Evolutionary conservation across 805 yeast species (phyloP).

Genomic region (Zygosaccharomyces siamensis): DNA sequence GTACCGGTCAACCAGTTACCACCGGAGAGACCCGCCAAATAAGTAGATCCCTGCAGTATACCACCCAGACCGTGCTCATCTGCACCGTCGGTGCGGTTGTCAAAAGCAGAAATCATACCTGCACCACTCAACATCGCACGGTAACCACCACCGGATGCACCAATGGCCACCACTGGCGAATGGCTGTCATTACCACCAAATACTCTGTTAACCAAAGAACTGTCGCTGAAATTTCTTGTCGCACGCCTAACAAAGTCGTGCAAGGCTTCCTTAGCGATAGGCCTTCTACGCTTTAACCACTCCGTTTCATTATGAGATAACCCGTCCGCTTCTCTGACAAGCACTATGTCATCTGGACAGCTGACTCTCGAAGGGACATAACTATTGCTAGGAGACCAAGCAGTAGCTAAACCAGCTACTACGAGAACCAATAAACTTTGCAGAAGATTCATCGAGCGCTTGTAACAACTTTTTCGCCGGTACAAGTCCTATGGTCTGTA

Average conservation of each 20-base stretch:
- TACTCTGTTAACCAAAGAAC: slow-evolving; percentile 19
- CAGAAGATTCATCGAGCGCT: background rate
- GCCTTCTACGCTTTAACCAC: slow-evolving; percentile 50
- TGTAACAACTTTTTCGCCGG: background rate
- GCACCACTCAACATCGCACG: slow-evolving; percentile 86
- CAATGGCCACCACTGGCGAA: slow-evolving; percentile 46
- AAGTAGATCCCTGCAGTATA: slow-evolving; percentile 62
- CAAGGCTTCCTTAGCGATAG: slow-evolving; percentile 43
- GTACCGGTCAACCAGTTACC: slow-evolving; percentile 81
- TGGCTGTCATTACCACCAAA: slow-evolving; percentile 19
- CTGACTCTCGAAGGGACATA: slow-evolving; percentile 59
- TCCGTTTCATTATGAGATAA: slow-evolving; percentile 44
- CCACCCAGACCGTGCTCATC: slow-evolving; percentile 65
- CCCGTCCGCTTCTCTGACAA: slow-evolving; percentile 45
- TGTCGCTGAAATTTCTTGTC: slow-evolving; percentile 20
- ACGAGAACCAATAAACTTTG: slow-evolving; percentile 4
- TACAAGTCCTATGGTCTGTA: background rate
- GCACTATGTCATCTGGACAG: slow-evolving; percentile 44
- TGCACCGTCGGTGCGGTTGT: slow-evolving; percentile 59
- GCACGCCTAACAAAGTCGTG: slow-evolving; percentile 29
- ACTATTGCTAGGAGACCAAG: slow-evolving; percentile 53
- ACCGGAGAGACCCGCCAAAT: slow-evolving; percentile 76
- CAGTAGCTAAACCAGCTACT: slow-evolving; percentile 12
- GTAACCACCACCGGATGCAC: slow-evolving; percentile 85
- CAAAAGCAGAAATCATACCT: slow-evolving; percentile 75